These are phyloP conservation scores for Dispira parvispora DNA, from an alignment of 192 early-diverging fungal genomes.

Conservation along the genomic window DNA sequence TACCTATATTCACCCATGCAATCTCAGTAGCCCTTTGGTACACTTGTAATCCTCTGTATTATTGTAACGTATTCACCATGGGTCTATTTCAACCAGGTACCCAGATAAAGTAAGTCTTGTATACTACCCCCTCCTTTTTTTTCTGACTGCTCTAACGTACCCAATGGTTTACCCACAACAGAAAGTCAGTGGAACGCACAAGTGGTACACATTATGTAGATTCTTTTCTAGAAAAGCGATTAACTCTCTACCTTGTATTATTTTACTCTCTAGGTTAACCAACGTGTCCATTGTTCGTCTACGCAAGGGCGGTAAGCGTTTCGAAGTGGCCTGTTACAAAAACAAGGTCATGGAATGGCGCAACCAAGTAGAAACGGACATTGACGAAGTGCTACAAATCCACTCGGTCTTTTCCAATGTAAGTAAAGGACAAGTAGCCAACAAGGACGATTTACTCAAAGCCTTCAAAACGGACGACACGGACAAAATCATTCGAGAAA, in stretches of 20 bases:
- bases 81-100: slow-evolving; percentile 1
- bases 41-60: too few species aligned
- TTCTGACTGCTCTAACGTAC: too few species aligned
- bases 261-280: slow-evolving; percentile 48
- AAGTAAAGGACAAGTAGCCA: slow-evolving; percentile 90
- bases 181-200: not conserved
- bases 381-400: slow-evolving; percentile 93
- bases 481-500: slow-evolving; percentile 70
- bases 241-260: not conserved
- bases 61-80: not conserved
- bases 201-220: too few species aligned
- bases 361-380: slow-evolving; percentile 84
- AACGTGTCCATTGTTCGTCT: slow-evolving; percentile 93
- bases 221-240: not conserved
- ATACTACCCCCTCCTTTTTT: not conserved
- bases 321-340: slow-evolving; percentile 97
- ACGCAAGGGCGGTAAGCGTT: slow-evolving; percentile 92
- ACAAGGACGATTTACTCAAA: slow-evolving; percentile 68
- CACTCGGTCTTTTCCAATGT: slow-evolving; percentile 90
- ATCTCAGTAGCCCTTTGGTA: too few species aligned
- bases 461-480: slow-evolving; percentile 77
- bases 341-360: slow-evolving; percentile 98
- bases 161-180: not conserved
- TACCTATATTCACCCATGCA: too few species aligned
- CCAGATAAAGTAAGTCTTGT: slow-evolving; percentile 1